A percentile compares a stretch with the other conserved stretches of the same genome.
phyloP scores from a whole-genome alignment of 768 basidiomycete genomes.

The Suillus lakei region DNA sequence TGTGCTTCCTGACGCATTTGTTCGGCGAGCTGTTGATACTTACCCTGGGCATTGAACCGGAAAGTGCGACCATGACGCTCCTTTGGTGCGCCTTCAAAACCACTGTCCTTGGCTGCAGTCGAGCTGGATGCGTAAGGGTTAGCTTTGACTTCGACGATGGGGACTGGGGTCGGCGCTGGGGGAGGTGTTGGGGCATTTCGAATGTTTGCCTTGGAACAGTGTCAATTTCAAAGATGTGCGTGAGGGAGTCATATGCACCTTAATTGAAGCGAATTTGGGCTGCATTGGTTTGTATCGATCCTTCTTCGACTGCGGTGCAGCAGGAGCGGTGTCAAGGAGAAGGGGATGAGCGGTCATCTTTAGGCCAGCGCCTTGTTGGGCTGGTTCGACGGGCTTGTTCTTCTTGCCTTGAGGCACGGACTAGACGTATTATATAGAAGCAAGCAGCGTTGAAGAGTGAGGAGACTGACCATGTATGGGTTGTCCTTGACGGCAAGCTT shows the following conservation, averaged over 20 bases:
- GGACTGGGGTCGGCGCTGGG: slow-evolving; percentile 39
- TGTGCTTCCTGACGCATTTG: slow-evolving; percentile 76
- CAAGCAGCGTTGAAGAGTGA: neutral
- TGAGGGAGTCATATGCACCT: slow-evolving; percentile 46
- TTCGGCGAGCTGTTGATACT: slow-evolving; percentile 78
- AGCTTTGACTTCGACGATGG: slow-evolving; percentile 47
- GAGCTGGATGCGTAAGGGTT: slow-evolving; percentile 79
- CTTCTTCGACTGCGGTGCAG: slow-evolving; percentile 75
- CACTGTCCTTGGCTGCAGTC: slow-evolving; percentile 56
- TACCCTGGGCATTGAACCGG: slow-evolving; percentile 91
- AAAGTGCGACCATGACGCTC: slow-evolving; percentile 74
- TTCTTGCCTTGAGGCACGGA: slow-evolving; percentile 61
- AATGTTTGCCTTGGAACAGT: slow-evolving; percentile 63
- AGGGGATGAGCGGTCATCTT: slow-evolving; percentile 93
- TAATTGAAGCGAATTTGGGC: slow-evolving; percentile 97
- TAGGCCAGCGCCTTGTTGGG: slow-evolving; percentile 81
- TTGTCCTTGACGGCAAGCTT: slow-evolving; percentile 79
- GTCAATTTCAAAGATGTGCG: slow-evolving; percentile 12
- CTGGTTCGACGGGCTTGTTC: slow-evolving; percentile 59
- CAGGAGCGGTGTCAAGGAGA: slow-evolving; percentile 64
- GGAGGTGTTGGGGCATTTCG: slow-evolving; percentile 74
- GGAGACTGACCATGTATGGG: slow-evolving; percentile 78
- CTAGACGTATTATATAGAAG: slow-evolving; percentile 33
- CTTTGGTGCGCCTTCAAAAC: slow-evolving; percentile 74
- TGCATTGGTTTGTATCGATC: slow-evolving; percentile 98